Conservation (phyloP, 306 rosid genomes). For the Pyrus communis region DNA sequence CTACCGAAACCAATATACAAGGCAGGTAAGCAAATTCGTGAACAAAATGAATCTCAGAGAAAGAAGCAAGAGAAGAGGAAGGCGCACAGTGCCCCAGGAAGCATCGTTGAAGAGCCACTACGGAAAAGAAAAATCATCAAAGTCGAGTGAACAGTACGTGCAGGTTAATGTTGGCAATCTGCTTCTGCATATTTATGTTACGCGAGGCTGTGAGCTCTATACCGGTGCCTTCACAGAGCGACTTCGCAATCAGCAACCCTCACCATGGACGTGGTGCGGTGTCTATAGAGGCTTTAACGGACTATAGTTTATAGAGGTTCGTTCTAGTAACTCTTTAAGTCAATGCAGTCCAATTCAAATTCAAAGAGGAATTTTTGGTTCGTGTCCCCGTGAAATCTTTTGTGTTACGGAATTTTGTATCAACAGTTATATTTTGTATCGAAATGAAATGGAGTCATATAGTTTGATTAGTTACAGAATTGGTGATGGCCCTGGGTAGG, state of each 20-base stretch:
- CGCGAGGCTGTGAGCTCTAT: background rate
- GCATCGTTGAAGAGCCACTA: constrained; percentile 40
- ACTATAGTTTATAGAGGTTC: background rate
- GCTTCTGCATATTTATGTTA: background rate
- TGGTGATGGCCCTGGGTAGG: no score
- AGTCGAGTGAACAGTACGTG: constrained; percentile 29
- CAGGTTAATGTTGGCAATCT: background rate
- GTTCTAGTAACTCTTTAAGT: background rate
- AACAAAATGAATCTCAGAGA: constrained; percentile 46
- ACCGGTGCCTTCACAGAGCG: background rate
- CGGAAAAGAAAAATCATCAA: constrained; percentile 57
- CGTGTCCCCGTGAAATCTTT: background rate
- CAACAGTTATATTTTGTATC: no score
- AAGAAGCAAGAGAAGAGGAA: constrained; percentile 67
- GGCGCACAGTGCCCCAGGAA: constrained; percentile 88
- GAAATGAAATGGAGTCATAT: no score
- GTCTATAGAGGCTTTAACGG: background rate
- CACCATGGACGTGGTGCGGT: background rate
- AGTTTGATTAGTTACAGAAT: no score
- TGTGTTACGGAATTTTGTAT: background rate
- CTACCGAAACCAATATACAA: constrained; percentile 72
- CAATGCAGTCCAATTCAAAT: background rate
- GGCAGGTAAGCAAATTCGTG: constrained; percentile 44
- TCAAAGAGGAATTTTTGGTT: background rate
- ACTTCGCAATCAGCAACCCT: background rate